Evolutionary conservation across 495 filamentous ascomycete genomes (phyloP).

Genomic region (Amphirosellinia nigrospora): DNA sequence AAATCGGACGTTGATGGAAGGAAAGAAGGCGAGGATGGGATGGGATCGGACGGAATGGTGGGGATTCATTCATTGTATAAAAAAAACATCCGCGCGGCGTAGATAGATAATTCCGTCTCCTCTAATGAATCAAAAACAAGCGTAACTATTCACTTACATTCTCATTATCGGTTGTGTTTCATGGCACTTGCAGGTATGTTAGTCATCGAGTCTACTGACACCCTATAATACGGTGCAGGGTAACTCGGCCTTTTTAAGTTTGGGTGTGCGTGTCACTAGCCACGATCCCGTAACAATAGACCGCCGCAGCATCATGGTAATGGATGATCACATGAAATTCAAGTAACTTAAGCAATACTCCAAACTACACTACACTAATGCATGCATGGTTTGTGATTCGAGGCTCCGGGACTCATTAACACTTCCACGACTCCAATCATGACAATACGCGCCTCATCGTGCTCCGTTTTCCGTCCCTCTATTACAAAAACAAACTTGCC

Average conservation of each 20-base stretch:
- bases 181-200: background rate
- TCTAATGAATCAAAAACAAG: background rate
- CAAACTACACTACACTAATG: background rate
- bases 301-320: background rate
- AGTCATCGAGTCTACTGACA: background rate
- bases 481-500: background rate
- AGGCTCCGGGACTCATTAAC: constrained; percentile 1
- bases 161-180: background rate
- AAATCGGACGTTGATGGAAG: background rate
- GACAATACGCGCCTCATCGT: background rate
- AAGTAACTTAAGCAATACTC: background rate
- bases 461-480: background rate
- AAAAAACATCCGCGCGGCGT: background rate
- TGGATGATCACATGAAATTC: background rate
- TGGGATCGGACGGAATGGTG: background rate
- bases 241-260: background rate
- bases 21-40: background rate
- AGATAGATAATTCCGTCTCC: background rate
- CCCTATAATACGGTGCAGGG: background rate
- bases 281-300: background rate
- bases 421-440: background rate
- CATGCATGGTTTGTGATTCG: background rate
- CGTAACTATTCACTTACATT: background rate
- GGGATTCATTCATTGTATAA: background rate
- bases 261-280: background rate